Evolutionary conservation across 2,329 filamentous ascomycete genomes (phyloP).

Genomic region (Venturia carpophila): DNA sequence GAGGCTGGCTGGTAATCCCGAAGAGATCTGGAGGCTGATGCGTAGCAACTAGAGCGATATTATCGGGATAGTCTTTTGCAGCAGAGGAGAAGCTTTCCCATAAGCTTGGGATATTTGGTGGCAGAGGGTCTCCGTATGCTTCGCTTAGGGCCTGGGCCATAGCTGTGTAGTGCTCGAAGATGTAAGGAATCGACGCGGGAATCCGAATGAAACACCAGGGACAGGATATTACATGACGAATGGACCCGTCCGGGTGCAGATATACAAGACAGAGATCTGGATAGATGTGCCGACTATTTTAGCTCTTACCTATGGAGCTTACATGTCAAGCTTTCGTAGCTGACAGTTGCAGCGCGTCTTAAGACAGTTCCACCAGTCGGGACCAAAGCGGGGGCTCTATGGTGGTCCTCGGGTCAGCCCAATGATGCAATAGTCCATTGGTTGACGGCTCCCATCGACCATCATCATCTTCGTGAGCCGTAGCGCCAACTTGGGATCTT

Average conservation of each 20-base stretch:
- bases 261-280: not conserved
- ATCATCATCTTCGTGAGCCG: not conserved
- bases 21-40: conserved; percentile 8
- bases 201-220: not conserved
- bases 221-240: not conserved
- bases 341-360: not conserved
- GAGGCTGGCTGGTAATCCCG: not conserved
- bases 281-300: not conserved
- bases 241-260: not conserved
- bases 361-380: not conserved
- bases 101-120: not conserved
- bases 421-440: not conserved
- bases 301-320: not conserved
- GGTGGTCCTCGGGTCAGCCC: not conserved
- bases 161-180: not conserved
- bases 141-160: conserved; percentile 2
- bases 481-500: not conserved
- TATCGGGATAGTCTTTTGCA: not conserved
- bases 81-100: conserved; percentile 1
- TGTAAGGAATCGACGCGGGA: not conserved
- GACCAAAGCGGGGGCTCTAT: not conserved
- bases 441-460: not conserved
- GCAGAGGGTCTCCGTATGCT: conserved; percentile 4
- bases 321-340: not conserved
- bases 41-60: not conserved